Conservation (phyloP, 306 rosid species). For the Gleditsia sinensis region DNA sequence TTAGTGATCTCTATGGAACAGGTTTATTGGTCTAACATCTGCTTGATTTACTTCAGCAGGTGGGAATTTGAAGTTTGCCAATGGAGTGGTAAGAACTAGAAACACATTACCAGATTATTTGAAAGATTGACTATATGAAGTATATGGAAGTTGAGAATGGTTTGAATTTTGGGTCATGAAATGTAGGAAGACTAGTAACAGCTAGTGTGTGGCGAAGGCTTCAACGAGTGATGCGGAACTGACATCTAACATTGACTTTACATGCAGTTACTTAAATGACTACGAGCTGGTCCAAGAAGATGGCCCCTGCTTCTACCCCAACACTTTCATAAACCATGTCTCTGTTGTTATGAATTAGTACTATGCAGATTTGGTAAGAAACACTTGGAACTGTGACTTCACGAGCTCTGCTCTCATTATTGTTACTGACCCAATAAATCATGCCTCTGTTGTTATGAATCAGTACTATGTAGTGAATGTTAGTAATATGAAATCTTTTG, state of each 20-base stretch:
- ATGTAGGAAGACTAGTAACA: not conserved
- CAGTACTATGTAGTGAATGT: too few species aligned
- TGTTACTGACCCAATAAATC: constrained; percentile 41
- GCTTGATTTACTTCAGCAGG: constrained; percentile 26
- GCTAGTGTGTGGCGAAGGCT: constrained; percentile 46
- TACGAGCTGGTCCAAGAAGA: constrained; percentile 31
- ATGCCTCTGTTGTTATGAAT: too few species aligned
- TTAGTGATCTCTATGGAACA: too few species aligned
- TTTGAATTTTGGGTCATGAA: not conserved
- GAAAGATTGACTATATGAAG: too few species aligned
- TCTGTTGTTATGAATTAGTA: constrained; percentile 53
- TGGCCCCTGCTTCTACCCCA: constrained; percentile 43
- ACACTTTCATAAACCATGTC: constrained; percentile 40
- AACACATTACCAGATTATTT: too few species aligned
- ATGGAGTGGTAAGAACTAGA: constrained; percentile 38
- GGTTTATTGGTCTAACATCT: not conserved
- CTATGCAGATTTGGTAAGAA: constrained; percentile 31
- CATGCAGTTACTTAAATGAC: constrained; percentile 8
- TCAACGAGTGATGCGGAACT: constrained; percentile 30
- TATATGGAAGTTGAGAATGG: not conserved
- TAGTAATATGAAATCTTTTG: too few species aligned
- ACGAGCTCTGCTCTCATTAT: constrained; percentile 29
- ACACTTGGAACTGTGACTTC: constrained; percentile 41
- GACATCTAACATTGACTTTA: constrained; percentile 21
- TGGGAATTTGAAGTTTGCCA: constrained; percentile 25